Base-by-base conservation (phyloP, 73 alveolate species). In the Paramecium octaurelia region DNA sequence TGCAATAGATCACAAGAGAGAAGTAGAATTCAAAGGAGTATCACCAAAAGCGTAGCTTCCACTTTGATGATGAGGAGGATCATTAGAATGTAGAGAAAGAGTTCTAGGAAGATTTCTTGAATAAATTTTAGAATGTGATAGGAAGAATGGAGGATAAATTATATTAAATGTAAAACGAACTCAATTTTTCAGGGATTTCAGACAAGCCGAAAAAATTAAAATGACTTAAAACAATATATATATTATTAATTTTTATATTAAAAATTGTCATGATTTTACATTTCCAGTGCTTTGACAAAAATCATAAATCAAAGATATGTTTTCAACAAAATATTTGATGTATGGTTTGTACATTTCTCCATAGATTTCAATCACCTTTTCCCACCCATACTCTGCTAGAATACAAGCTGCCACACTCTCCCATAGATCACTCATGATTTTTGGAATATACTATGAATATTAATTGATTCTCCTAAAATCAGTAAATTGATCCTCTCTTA, bases 101-200 rank as follows among this genome's bases (percentile, higher is more conserved):
- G n/a, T 43, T 40, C 18, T 80, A 42, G 14, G 91, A 80, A 48
- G 76, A 80, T 6, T 80, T 80, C 57, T 23, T 80, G 3, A 31
- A 40, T 44, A 80, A 80, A 48, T 80, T 80, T 43, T 80, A 80
- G 75, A 80, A 80, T 80, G 91, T 80, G 6, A 80, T 80, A 24
- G 75, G 50, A 0, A 80, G 91, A 80, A 80, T 80, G 91, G 91
- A 80, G 24, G 57, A 80, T 46, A 80, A 80, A 48, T 27, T 80
- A 44, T 18, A 20, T 24, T 24, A 80, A 48, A 80, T 80, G 43
- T 43, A 80, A 80, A 80, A 27, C 46, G 91, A 80, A 46, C 57
- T 80, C 5, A 80, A 80, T 38, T 31, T 75, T 34, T 64, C 84
- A 9, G 84, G 84, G 10, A 34, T 64, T 31, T 64, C 84, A 64